Conservation (phyloP, 1,284 basidiomycete genomes). For the Moesziomyces parantarcticus region DNA sequence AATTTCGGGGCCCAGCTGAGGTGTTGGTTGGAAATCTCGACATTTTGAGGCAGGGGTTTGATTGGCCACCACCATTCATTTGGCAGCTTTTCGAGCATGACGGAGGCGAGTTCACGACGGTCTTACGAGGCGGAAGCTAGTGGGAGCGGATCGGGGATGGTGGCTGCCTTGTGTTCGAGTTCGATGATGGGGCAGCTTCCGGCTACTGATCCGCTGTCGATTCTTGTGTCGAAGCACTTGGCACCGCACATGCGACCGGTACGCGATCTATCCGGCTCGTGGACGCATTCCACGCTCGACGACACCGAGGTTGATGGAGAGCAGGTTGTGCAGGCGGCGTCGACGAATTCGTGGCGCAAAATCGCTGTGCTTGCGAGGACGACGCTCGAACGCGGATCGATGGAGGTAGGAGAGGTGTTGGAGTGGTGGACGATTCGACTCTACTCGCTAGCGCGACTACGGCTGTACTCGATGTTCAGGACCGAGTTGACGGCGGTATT, state of each 20-base stretch:
- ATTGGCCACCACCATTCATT: no score
- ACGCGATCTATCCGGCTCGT: slow-evolving; percentile 34
- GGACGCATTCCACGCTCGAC: slow-evolving; percentile 1
- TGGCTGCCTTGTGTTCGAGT: slow-evolving; percentile 10
- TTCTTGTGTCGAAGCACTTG: slow-evolving; percentile 44
- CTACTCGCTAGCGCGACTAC: slow-evolving; percentile 38
- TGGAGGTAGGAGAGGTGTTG: slow-evolving; percentile 7
- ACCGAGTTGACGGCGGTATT: neutral
- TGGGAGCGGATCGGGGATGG: neutral
- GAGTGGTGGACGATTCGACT: slow-evolving; percentile 51
- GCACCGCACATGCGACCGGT: slow-evolving; percentile 33
- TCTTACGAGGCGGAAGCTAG: no score
- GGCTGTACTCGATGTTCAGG: slow-evolving; percentile 31
- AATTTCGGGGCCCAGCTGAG: no score
- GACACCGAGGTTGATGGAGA: neutral
- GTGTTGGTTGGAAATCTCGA: no score
- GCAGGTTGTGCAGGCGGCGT: slow-evolving; percentile 13
- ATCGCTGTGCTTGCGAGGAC: slow-evolving; percentile 24
- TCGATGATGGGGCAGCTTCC: slow-evolving; percentile 39
- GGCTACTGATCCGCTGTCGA: slow-evolving; percentile 36
- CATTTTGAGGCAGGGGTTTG: no score
- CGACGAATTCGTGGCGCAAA: slow-evolving; percentile 34
- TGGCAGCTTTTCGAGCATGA: no score
- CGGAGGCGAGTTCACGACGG: no score
- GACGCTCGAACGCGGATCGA: slow-evolving; percentile 8